phyloP scores from a whole-genome alignment of 2,329 filamentous ascomycete species.

The Penicillium glabrum region DNA sequence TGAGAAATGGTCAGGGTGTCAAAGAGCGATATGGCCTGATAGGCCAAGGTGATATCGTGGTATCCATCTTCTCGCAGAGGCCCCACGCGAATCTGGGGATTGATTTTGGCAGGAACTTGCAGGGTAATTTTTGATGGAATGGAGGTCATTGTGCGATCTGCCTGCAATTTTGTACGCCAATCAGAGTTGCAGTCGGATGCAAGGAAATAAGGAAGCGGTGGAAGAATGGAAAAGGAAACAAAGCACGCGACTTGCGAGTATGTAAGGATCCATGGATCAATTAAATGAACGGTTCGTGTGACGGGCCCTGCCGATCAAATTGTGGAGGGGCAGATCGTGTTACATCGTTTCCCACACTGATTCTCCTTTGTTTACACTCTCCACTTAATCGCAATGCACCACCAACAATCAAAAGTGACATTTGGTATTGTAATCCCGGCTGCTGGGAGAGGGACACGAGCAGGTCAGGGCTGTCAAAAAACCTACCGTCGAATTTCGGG shows the following conservation, averaged over 20 bases:
- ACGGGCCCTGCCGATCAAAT: slow-evolving; percentile 4
- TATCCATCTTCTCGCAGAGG: slow-evolving; percentile 9
- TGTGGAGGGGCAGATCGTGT: slow-evolving; percentile 3
- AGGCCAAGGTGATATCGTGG: slow-evolving; percentile 8
- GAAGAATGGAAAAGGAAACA: background rate
- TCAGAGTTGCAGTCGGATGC: background rate
- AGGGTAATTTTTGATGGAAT: background rate
- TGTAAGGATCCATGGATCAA: background rate
- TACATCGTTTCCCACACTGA: background rate
- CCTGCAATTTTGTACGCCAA: background rate
- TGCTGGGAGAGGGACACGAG: slow-evolving; percentile 9
- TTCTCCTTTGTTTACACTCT: background rate
- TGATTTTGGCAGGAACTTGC: slow-evolving; percentile 10
- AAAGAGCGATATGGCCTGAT: slow-evolving; percentile 8
- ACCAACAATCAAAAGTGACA: background rate
- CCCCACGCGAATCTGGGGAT: slow-evolving; percentile 7
- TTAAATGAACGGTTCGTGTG: background rate
- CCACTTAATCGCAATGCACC: background rate
- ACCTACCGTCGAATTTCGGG: slow-evolving; percentile 8
- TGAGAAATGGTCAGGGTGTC: slow-evolving; percentile 1
- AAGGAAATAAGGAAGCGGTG: background rate
- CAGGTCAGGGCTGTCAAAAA: slow-evolving; percentile 7
- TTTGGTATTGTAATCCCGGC: slow-evolving; percentile 7
- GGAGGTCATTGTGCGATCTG: background rate
- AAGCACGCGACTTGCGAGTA: slow-evolving; percentile 1